phyloP scores from a whole-genome alignment of 2,329 filamentous ascomycete species.

The Paecilomyces formosus region DNA sequence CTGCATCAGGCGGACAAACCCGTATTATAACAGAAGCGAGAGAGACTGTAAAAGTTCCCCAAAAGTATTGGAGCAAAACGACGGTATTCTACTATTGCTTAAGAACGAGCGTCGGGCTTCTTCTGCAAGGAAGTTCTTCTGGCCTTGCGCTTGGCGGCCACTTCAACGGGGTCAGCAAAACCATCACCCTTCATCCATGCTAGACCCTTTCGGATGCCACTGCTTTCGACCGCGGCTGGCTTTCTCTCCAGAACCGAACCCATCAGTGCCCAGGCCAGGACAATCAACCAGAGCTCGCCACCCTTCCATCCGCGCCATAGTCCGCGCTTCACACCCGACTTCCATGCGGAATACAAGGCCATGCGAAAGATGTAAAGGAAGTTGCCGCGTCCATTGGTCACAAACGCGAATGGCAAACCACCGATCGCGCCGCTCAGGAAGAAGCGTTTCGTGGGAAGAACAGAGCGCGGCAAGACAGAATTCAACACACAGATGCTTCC shows the following conservation, averaged over 20 bases:
- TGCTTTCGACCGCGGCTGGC: constrained; percentile 60
- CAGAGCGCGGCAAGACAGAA: constrained; percentile 61
- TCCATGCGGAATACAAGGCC: constrained; percentile 81
- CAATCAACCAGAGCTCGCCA: constrained; percentile 79
- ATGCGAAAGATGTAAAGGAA: constrained; percentile 73
- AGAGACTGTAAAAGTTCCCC: neutral
- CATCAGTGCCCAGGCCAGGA: constrained; percentile 67
- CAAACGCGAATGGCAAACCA: constrained; percentile 70
- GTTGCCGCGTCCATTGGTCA: constrained; percentile 50
- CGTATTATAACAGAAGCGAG: neutral
- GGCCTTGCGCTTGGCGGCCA: constrained; percentile 31
- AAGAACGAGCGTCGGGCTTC: neutral
- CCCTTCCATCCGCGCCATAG: constrained; percentile 79
- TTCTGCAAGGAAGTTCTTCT: constrained; percentile 15
- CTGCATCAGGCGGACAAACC: no score
- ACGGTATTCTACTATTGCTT: neutral
- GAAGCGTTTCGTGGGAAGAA: constrained; percentile 77
- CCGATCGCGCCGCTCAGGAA: constrained; percentile 82
- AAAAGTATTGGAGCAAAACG: neutral
- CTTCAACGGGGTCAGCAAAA: constrained; percentile 59
- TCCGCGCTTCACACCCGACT: constrained; percentile 82
- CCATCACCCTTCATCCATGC: constrained; percentile 69
- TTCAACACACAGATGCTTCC: constrained; percentile 86
- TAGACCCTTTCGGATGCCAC: constrained; percentile 61
- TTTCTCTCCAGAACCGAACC: constrained; percentile 70